Evolutionary conservation across 257 asterid genomes (phyloP).

Genomic region (Petrea volubilis): DNA sequence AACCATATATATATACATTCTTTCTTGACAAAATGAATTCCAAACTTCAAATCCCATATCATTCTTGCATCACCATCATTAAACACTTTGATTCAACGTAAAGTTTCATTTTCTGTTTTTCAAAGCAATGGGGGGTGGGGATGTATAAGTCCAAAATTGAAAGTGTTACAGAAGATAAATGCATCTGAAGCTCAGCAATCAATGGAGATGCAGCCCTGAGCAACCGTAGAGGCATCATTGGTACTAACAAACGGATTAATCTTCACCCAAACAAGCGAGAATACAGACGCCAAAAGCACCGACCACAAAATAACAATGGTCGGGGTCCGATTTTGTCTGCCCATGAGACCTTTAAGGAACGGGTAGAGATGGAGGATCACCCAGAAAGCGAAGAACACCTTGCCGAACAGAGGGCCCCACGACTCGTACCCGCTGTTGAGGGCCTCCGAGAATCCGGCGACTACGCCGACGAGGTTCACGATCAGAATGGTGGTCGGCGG

Average conservation of each 20-base stretch:
- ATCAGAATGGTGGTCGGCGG: conserved; percentile 90
- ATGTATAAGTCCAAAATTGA: neutral
- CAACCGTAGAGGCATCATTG: conserved; percentile 45
- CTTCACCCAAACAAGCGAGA: conserved; percentile 96
- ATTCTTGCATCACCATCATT: neutral
- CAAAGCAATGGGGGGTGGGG: neutral
- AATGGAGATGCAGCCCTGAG: conserved; percentile 76
- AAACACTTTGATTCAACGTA: neutral
- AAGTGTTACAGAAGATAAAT: neutral
- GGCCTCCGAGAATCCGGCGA: conserved; percentile 94
- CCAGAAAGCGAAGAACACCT: conserved; percentile 92
- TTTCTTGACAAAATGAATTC: conserved; percentile 17
- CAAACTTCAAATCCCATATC: neutral
- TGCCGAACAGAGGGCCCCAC: conserved; percentile 96
- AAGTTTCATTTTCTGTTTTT: neutral
- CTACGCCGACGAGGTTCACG: conserved; percentile 84
- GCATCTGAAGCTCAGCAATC: conserved; percentile 59
- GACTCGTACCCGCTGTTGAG: conserved; percentile 86
- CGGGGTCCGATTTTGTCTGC: conserved; percentile 89
- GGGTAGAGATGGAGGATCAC: conserved; percentile 91
- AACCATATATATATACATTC: no score
- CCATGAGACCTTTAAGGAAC: conserved; percentile 95
- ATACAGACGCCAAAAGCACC: conserved; percentile 88
- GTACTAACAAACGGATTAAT: conserved; percentile 75
- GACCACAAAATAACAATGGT: conserved; percentile 92